A percentile compares a stretch with the other conserved stretches of the same genome.
phyloP scores from a whole-genome alignment of 371 early-diverging fungal genomes.

The Mucor velutinosus region DNA sequence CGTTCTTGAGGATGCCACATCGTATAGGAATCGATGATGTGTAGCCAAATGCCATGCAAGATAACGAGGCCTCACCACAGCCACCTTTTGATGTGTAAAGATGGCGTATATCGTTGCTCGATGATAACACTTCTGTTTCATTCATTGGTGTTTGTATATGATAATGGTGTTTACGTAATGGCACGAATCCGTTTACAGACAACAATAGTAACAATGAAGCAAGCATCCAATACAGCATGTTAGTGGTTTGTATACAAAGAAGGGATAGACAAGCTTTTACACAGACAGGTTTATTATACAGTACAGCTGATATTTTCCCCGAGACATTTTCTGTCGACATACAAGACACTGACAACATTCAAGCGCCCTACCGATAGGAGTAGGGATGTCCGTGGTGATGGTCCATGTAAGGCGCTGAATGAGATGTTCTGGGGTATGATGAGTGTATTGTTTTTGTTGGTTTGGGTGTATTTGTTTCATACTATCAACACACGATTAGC shows the following conservation, averaged over 20 bases:
- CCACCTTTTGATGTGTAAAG: neutral
- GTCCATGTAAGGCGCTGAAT: neutral
- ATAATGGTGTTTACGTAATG: conserved; percentile 14
- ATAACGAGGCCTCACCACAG: conserved; percentile 10
- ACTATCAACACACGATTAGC: neutral
- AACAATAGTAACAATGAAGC: neutral
- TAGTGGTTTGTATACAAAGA: neutral
- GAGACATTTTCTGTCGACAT: conserved; percentile 7
- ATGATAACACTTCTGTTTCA: conserved; percentile 1
- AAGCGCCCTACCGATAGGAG: neutral
- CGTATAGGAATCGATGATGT: conserved; percentile 3
- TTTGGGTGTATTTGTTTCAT: neutral
- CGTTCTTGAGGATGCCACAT: conserved; percentile 5
- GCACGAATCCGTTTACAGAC: conserved; percentile 1
- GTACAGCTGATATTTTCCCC: neutral
- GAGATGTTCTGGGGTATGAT: conserved; percentile 10
- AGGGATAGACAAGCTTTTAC: neutral
- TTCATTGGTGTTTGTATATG: conserved; percentile 6
- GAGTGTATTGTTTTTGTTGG: conserved; percentile 2
- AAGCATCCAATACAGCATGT: neutral
- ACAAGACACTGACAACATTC: neutral
- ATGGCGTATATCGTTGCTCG: neutral
- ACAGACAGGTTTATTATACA: neutral
- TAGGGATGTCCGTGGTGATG: neutral
- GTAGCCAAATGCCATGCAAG: conserved; percentile 16